Conservation (phyloP, 2,329 filamentous ascomycete genomes). For the Fusarium irregulare region DNA sequence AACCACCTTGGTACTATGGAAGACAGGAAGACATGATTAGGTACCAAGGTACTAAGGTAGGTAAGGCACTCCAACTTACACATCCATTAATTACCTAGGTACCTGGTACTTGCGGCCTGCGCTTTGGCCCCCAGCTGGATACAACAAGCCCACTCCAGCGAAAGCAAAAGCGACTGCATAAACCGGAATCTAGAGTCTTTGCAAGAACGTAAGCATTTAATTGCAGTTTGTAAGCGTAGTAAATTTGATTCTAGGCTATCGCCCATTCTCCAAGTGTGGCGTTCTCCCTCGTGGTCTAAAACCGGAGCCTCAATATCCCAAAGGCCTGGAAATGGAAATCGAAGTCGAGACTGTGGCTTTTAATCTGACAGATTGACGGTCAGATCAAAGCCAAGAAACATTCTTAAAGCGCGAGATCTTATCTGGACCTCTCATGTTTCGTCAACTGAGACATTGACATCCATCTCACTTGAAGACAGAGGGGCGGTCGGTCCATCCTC, state of each 20-base stretch:
- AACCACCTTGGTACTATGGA: not conserved
- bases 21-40: slow-evolving; percentile 3
- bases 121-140: slow-evolving; percentile 17
- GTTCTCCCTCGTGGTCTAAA: slow-evolving; percentile 5
- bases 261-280: slow-evolving; percentile 4
- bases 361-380: not conserved
- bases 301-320: not conserved
- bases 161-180: slow-evolving; percentile 19
- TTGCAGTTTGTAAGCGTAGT: not conserved
- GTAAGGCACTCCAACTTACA: slow-evolving; percentile 2
- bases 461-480: slow-evolving; percentile 8
- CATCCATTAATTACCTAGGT: not conserved
- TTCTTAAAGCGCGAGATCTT: not conserved
- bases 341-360: not conserved
- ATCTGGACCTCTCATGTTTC: slow-evolving; percentile 24
- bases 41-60: not conserved
- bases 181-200: not conserved
- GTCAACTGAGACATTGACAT: slow-evolving; percentile 26
- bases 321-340: not conserved
- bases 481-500: slow-evolving; percentile 5
- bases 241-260: not conserved
- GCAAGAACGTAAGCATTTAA: slow-evolving; percentile 3
- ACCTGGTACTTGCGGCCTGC: not conserved
- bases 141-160: not conserved
- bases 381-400: slow-evolving; percentile 17